Evolutionary conservation across 2,329 filamentous ascomycete genomes (phyloP), one percentile per base, ranked within the genome.

Genomic region (Beauveria caledonica): DNA sequence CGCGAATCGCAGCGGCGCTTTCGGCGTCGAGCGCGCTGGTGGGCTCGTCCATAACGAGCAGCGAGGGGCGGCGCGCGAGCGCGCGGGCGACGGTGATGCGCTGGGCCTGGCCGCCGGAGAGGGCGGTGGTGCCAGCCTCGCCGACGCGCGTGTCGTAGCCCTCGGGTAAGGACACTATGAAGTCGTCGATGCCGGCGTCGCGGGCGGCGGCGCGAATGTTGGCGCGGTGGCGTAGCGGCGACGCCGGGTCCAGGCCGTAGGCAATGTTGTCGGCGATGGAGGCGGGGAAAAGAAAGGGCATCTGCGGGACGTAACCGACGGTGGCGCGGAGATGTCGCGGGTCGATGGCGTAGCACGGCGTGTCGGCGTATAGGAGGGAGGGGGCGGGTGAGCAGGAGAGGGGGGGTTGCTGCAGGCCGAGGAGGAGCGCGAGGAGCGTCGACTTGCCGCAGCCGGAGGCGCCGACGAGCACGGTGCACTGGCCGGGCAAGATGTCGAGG

Each of bases 381-480:
- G 65, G 62, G 10, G 42, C 11, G 8, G 51, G 60, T 3, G 60
- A 36, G 0, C 80, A 78, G 2, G 29, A 33, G 49, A 11, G 10
- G 29, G 49, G 10, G 72, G 65, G 65, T 94, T 6, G 33, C 33
- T 36, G 91, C 0, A 97, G 78, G 1, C 87, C 84, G 4, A 95
- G 75, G 0, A 97, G 77, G 0, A 97, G 75, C 0, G 88, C 83
- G 0, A 88, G 81, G 40, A 97, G 79, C 0, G 93, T 97, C 15
- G 88, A 92, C 74, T 99, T 97, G 1, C 94, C 93, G n/a, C 88
- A 90, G 0, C 94, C 93, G 0, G 92, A 96, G 1, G 83, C 76
- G 1, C 93, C 92, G 2, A 95, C 91, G 21, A 97, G 84, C 2
- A 90, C 91, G 0, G 86, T 86, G 65, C 84, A 89, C 4, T 82